Percentiles rank a stretch among this genome's conserved stretches.
Evolutionary conservation across 495 filamentous ascomycete species (phyloP).

Genomic region (Neurospora sp.): DNA sequence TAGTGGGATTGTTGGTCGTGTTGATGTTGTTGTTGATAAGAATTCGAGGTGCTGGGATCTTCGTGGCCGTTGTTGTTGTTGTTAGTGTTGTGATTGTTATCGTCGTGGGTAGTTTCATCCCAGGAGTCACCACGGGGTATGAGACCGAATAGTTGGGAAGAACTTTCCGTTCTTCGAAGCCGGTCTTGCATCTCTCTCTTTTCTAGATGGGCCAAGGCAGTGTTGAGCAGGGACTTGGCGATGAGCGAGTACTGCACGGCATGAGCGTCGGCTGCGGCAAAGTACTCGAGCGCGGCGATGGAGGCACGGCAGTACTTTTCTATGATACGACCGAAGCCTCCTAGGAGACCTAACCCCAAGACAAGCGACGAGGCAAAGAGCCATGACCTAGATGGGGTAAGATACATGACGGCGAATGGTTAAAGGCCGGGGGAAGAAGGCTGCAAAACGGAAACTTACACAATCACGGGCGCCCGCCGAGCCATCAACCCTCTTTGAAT

Average conservation of each 20-base stretch:
- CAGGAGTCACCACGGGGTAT: conserved; percentile 11
- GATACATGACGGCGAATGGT: neutral
- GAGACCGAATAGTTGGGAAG: conserved; percentile 33
- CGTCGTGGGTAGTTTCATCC: neutral
- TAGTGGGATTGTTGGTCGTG: neutral
- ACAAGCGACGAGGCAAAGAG: conserved; percentile 38
- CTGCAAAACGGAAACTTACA: conserved; percentile 21
- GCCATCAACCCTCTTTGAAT: conserved; percentile 22
- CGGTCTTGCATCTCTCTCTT: conserved; percentile 30
- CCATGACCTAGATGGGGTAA: conserved; percentile 25
- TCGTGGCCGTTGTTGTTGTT: neutral
- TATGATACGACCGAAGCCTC: conserved; percentile 34
- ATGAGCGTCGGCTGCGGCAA: conserved; percentile 30
- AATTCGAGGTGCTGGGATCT: neutral
- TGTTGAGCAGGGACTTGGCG: conserved; percentile 32
- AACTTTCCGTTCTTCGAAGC: conserved; percentile 29
- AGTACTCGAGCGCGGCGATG: conserved; percentile 33
- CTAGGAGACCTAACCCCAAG: conserved; percentile 33
- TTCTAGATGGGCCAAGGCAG: conserved; percentile 28
- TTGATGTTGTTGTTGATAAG: neutral
- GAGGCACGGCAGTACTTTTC: conserved; percentile 32
- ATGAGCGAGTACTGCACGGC: conserved; percentile 37
- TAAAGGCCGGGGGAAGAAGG: neutral
- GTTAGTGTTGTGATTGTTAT: neutral
- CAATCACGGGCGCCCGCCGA: conserved; percentile 29